Evolutionary conservation across 495 filamentous ascomycete genomes (phyloP).

Genomic region (Diplogelasinospora grovesii): DNA sequence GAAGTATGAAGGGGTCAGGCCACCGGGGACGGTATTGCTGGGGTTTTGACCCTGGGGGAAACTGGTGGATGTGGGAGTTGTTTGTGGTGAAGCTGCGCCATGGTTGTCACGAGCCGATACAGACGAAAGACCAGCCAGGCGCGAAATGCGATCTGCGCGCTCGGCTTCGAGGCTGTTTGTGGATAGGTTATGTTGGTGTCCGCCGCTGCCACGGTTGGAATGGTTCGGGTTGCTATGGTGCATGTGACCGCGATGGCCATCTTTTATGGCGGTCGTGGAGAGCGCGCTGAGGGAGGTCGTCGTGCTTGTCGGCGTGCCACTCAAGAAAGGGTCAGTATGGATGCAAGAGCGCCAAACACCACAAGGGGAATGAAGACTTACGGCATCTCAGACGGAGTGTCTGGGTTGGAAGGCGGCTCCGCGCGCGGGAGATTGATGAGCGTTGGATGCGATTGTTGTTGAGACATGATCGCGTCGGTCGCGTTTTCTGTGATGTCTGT

Average conservation of each 20-base stretch:
- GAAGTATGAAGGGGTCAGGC: conserved; percentile 58
- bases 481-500: too few species aligned
- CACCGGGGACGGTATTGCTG: conserved; percentile 20
- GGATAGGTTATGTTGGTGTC: conserved; percentile 54
- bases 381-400: conserved; percentile 89
- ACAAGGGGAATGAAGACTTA: conserved; percentile 41
- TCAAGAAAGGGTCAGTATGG: neutral
- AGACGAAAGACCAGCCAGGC: conserved; percentile 76
- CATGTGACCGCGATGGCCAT: conserved; percentile 74
- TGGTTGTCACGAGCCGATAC: conserved; percentile 41
- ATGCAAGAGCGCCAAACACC: neutral
- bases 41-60: conserved; percentile 9
- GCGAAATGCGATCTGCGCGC: conserved; percentile 88
- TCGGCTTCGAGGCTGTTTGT: conserved; percentile 75
- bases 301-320: conserved; percentile 80
- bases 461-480: too few species aligned
- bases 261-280: conserved; percentile 89
- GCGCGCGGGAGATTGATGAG: conserved; percentile 82
- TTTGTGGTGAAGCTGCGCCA: conserved; percentile 20
- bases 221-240: too few species aligned
- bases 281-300: conserved; percentile 81
- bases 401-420: conserved; percentile 74
- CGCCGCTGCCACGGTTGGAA: conserved; percentile 43
- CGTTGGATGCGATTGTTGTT: conserved; percentile 49
- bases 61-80: conserved; percentile 24